Evolutionary conservation across 2,329 filamentous ascomycete species (phyloP), one percentile per base, ranked within the genome.

Genomic region (Xylariales sp.): DNA sequence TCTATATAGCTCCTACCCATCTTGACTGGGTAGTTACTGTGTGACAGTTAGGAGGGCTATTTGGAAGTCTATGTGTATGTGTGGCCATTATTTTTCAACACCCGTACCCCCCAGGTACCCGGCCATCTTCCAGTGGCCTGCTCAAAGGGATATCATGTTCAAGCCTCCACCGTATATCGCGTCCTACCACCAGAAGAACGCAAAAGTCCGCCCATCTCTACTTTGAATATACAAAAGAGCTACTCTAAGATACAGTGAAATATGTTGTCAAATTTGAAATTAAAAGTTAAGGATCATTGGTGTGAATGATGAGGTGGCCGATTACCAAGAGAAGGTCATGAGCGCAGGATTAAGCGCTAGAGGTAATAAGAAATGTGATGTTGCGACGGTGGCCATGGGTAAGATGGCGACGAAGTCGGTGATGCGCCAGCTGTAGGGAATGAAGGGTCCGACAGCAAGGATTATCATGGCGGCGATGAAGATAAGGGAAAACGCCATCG

Each of bases 301-400:
- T n/a, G n/a, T n/a, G n/a, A n/a, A n/a, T n/a, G n/a, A n/a, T n/a
- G n/a, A n/a, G n/a, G n/a, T n/a, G n/a, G n/a, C n/a, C n/a, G n/a
- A n/a, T 48, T 76, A 88, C 79, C 82, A 88, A 8, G 82, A 85
- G 61, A 88, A 88, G 0, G 81, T 85, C 83, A 88, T 88, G 52
- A 88, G 68, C 15, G 83, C 84, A n/a, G 84, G 85, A 61, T 89
- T 89, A 36, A 90, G 66, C 4, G 78, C 84, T 44, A 89, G 70
- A 1, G 86, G 86, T 47, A 89, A 61, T 37, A 89, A 64, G 43
- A 88, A 71, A 62, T 89, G 85, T 43, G 78, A 84, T 1, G 68
- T 72, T 1, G 80, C 69, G n/a, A 88, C 78, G 0, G 81, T 84
- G 1, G 80, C 76, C 78, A 90, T 82, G 40, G 86, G 86, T 37